Percentiles rank a stretch among this genome's conserved stretches.
Conservation (phyloP, 495 filamentous ascomycete species). For the Aspergillus asperescens region DNA sequence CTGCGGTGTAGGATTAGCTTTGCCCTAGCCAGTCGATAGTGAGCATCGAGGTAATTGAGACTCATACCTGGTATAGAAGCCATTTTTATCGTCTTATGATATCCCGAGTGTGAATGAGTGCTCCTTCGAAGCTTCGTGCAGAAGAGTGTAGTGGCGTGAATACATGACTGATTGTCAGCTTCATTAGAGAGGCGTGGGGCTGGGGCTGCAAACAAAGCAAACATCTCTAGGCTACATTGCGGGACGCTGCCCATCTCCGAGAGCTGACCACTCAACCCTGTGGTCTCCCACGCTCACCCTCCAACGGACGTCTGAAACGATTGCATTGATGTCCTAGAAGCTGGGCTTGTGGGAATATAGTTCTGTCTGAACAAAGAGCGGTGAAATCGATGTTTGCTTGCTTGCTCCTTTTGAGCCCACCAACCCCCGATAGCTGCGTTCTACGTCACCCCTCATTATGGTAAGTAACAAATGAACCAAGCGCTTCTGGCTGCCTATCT, state of each 20-base stretch:
- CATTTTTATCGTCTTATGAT: slow-evolving; percentile 38
- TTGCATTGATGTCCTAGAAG: slow-evolving; percentile 4
- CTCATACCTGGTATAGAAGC: slow-evolving; percentile 56
- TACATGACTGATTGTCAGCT: slow-evolving; percentile 24
- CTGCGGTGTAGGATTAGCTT: slow-evolving; percentile 45
- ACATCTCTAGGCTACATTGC: slow-evolving; percentile 29
- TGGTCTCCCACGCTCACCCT: not conserved
- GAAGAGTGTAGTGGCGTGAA: slow-evolving; percentile 26
- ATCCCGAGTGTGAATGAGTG: not conserved
- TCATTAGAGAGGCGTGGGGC: slow-evolving; percentile 32
- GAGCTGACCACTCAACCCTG: slow-evolving; percentile 11
- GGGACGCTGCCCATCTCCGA: slow-evolving; percentile 23
- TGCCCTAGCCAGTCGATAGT: not conserved
- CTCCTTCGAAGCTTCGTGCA: not conserved
- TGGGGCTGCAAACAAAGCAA: slow-evolving; percentile 34
- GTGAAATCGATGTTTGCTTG: slow-evolving; percentile 3
- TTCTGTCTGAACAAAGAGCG: not conserved
- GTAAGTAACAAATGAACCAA: slow-evolving; percentile 8
- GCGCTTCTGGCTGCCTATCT: slow-evolving; percentile 1
- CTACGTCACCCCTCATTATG: slow-evolving; percentile 23
- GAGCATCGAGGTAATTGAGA: not conserved
- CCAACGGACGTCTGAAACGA: not conserved
- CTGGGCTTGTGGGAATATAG: not conserved
- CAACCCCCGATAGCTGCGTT: slow-evolving; percentile 7
- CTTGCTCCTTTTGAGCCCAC: not conserved